These are phyloP conservation scores for Amylocystis lapponica DNA, from an alignment of 768 basidiomycete species.

Conservation along the genomic window DNA sequence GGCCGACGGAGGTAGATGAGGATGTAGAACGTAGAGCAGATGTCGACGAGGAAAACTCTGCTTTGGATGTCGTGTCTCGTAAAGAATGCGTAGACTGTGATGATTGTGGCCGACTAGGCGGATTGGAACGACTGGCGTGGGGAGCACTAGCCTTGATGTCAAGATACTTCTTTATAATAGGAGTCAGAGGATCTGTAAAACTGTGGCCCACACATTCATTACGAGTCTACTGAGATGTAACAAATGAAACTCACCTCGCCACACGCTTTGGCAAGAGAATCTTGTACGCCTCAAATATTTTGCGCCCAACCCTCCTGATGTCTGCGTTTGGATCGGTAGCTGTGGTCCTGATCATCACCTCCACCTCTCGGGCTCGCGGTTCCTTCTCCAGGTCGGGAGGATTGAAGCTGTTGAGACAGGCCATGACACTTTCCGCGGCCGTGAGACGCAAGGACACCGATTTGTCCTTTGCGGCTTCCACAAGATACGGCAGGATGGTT, in stretches of 20 bases:
- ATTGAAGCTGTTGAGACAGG: conserved; percentile 69
- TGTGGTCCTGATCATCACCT: conserved; percentile 59
- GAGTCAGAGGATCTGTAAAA: conserved; percentile 68
- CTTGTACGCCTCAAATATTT: conserved; percentile 74
- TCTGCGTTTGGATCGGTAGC: conserved; percentile 74
- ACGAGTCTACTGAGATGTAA: conserved; percentile 1
- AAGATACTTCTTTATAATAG: conserved; percentile 72
- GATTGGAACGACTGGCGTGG: conserved; percentile 19
- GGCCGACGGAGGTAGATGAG: neutral
- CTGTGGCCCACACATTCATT: conserved; percentile 37
- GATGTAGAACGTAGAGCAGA: conserved; percentile 1
- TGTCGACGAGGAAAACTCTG: conserved; percentile 6
- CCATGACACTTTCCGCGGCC: conserved; percentile 59
- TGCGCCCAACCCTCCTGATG: conserved; percentile 60
- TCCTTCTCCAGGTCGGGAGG: conserved; percentile 78
- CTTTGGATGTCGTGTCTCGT: neutral
- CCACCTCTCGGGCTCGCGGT: conserved; percentile 55
- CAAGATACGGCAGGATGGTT: conserved; percentile 53
- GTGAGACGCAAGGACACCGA: conserved; percentile 55
- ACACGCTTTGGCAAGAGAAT: conserved; percentile 63
- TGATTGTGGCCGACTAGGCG: conserved; percentile 20
- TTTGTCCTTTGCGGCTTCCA: conserved; percentile 62
- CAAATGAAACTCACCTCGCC: conserved; percentile 43
- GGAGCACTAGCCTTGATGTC: conserved; percentile 34
- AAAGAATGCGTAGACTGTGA: conserved; percentile 17